Evolutionary conservation across 768 basidiomycete genomes (phyloP).

Genomic region (Tremella mesenterica): DNA sequence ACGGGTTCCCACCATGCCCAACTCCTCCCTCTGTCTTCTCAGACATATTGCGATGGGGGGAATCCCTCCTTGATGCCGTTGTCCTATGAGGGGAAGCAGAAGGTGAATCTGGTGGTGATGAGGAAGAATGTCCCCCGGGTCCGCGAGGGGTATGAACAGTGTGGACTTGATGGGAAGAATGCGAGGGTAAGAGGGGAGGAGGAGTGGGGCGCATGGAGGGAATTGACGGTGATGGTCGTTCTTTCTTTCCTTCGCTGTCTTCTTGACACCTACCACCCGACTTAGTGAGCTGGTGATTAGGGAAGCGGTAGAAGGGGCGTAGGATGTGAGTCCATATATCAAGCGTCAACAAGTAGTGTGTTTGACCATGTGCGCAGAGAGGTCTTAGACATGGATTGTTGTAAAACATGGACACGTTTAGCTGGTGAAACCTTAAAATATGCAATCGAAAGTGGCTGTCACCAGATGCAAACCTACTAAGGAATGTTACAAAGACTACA

Average conservation of each 20-base stretch:
- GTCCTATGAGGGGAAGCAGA: background rate
- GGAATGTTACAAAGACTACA: no score
- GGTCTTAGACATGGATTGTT: no score
- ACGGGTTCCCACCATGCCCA: background rate
- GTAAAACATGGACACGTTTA: no score
- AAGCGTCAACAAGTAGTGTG: no score
- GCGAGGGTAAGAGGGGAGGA: constrained; percentile 2
- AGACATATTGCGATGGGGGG: background rate
- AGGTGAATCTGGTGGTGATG: background rate
- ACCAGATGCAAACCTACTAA: no score
- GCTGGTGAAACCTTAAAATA: no score
- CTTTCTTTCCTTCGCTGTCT: no score
- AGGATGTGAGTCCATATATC: no score
- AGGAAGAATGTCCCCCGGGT: background rate
- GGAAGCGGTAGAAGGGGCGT: background rate
- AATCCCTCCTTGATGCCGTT: no score
- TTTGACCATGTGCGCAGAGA: no score
- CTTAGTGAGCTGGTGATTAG: background rate
- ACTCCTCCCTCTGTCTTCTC: background rate
- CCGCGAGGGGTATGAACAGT: background rate
- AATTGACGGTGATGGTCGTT: background rate
- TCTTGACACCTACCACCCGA: no score
- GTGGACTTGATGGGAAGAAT: background rate
- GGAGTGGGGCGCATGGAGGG: background rate
- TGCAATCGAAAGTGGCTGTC: no score